Conservation (phyloP, 2,329 filamentous ascomycete genomes). For the Xylariaceae sp. region DNA sequence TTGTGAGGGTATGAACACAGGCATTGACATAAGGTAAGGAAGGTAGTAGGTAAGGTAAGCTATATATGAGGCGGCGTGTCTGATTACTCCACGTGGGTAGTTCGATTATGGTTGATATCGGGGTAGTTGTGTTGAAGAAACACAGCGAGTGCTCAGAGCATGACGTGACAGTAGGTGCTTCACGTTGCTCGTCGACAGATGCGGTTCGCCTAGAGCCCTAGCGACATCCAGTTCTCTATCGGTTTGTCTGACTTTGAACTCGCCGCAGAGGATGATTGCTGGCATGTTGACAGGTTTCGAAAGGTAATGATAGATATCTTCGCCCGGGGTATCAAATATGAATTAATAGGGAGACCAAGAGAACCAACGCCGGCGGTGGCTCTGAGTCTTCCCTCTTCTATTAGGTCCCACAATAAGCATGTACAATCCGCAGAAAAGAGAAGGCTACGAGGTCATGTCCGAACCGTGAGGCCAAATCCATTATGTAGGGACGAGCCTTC, state of each 20-base stretch:
- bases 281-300: background rate
- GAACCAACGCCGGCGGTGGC: background rate
- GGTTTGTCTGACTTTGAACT: background rate
- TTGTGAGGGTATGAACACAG: constrained; percentile 15
- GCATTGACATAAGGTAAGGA: background rate
- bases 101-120: constrained; percentile 12
- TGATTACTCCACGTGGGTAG: constrained; percentile 15
- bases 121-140: constrained; percentile 11
- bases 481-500: background rate
- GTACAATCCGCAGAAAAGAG: background rate
- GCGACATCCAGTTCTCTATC: background rate
- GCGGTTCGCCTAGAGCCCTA: background rate
- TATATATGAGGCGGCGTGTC: constrained; percentile 12
- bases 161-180: background rate
- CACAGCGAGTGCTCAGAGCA: background rate
- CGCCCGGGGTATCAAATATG: background rate
- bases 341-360: background rate
- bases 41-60: no score
- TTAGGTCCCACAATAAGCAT: constrained; percentile 1
- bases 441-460: background rate
- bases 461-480: background rate
- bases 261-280: background rate
- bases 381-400: constrained; percentile 1
- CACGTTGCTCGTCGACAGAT: background rate
- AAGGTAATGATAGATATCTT: constrained; percentile 1